Percentiles rank a stretch among this genome's conserved stretches.
Evolutionary conservation across 2,329 filamentous ascomycete species (phyloP).

Genomic region (Fusarium proliferatum): DNA sequence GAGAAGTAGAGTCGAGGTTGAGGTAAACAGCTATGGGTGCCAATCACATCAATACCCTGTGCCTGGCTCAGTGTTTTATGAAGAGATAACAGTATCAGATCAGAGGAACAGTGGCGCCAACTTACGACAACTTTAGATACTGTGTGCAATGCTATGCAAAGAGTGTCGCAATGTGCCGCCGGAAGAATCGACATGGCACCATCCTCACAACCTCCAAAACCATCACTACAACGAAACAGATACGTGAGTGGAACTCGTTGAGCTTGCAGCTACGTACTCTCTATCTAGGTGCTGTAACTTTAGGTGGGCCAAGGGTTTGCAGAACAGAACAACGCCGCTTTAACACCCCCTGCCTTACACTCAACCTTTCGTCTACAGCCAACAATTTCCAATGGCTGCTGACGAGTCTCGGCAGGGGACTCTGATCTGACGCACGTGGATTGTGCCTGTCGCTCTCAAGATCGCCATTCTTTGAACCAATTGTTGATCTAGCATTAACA

Average conservation of each 20-base stretch:
- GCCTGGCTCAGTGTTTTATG: conserved; percentile 5
- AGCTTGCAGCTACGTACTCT: conserved; percentile 14
- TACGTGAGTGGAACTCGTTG: conserved; percentile 41
- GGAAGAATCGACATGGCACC: conserved; percentile 25
- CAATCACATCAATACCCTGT: conserved; percentile 17
- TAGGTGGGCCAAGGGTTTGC: conserved; percentile 21
- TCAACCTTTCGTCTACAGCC: conserved; percentile 12
- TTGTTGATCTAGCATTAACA: conserved; percentile 13
- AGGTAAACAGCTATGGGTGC: conserved; percentile 3
- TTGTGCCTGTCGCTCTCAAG: conserved; percentile 32
- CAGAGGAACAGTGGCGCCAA: conserved; percentile 27
- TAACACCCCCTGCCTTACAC: conserved; percentile 22
- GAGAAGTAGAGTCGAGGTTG: conserved; percentile 10
- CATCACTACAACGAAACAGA: not conserved
- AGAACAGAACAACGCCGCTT: conserved; percentile 16
- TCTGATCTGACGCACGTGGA: conserved; percentile 37
- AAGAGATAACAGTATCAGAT: conserved; percentile 21
- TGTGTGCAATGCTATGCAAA: not conserved
- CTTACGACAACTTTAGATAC: not conserved
- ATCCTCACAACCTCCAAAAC: conserved; percentile 23
- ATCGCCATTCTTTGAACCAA: conserved; percentile 31
- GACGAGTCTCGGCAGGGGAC: conserved; percentile 37
- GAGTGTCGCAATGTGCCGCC: conserved; percentile 12
- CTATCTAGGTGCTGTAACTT: not conserved
- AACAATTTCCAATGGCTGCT: conserved; percentile 15